These are phyloP conservation scores for Fusarium sp. DNA, from an alignment of 2,329 filamentous ascomycete species.

Conservation along the genomic window DNA sequence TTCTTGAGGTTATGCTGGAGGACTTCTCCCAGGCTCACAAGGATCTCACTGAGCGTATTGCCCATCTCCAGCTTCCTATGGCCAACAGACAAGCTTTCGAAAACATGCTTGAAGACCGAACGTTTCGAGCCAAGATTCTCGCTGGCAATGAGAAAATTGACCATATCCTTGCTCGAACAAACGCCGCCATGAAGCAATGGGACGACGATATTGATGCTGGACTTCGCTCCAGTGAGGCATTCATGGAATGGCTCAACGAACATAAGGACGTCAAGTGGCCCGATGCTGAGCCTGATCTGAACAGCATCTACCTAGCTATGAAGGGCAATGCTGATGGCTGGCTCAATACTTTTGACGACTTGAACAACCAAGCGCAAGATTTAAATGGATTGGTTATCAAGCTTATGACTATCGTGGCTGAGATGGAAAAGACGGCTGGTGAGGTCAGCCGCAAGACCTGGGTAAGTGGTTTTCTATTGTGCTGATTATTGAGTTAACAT, in stretches of 20 bases:
- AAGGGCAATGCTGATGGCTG: slow-evolving; percentile 93
- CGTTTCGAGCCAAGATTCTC: slow-evolving; percentile 86
- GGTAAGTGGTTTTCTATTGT: slow-evolving; percentile 64
- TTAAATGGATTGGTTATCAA: slow-evolving; percentile 79
- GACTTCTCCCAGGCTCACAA: slow-evolving; percentile 84
- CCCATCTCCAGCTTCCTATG: slow-evolving; percentile 86
- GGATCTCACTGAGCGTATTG: slow-evolving; percentile 85
- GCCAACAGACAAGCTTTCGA: slow-evolving; percentile 88
- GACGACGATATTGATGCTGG: slow-evolving; percentile 86
- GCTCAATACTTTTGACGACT: slow-evolving; percentile 82
- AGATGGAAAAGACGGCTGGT: slow-evolving; percentile 89
- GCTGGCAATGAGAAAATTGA: slow-evolving; percentile 93
- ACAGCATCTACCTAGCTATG: slow-evolving; percentile 89
- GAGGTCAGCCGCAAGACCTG: slow-evolving; percentile 84
- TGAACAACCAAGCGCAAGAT: slow-evolving; percentile 80
- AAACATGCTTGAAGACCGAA: slow-evolving; percentile 86
- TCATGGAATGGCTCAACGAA: slow-evolving; percentile 80
- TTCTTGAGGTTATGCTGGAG: slow-evolving; percentile 87
- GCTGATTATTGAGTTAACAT: slow-evolving; percentile 23
- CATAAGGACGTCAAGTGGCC: slow-evolving; percentile 74
- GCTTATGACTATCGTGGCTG: slow-evolving; percentile 82
- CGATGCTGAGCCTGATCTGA: slow-evolving; percentile 71
- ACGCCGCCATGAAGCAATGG: slow-evolving; percentile 80
- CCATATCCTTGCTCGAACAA: slow-evolving; percentile 87
- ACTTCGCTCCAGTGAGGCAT: slow-evolving; percentile 80